Evolutionary conservation across 345 rosid species (phyloP), one percentile per base, ranked within the genome.

Genomic region (Gossypium longicalyx): DNA sequence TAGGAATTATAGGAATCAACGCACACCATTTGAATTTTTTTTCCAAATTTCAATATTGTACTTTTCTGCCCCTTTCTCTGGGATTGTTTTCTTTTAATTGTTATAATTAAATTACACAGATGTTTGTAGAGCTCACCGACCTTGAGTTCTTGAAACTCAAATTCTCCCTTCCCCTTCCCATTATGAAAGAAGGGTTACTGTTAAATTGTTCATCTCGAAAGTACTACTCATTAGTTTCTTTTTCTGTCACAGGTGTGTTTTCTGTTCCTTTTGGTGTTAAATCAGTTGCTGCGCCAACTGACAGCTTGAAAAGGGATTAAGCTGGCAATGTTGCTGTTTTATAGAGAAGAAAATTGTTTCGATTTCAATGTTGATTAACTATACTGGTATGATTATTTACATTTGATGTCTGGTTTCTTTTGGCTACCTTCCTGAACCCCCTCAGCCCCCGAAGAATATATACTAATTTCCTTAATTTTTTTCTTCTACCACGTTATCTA

Each of bases 291-390:
- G 45, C 54, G 25, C 44, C 59, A 41, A 16, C n/a, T 61, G 67
- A 23, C 52, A 15, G 12, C 66, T 69, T 49, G 45, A 49, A 23
- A 41, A 41, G 53, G 47, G 47, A 12, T 48, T 19, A 54, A 54
- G 65, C 75, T 56, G 49, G 38, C 41, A 72, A 58, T 72, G 66
- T 13, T 56, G 65, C 34, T 72, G 19, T 34, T 52, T 49, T 71
- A 54, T 71, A 29, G 7, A 38, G 74, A 71, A 56, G 49, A 56
- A 71, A 56, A 54, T 54, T 53, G 29, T 54, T 71, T 57, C 58
- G 25, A 23, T 71, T 29, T 71, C 62, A 38, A 67, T 48, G 71
- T 54, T 20, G n/a, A 38, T 54, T 71, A 38, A 51, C 54, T 16
- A 19, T 20, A 19, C 38, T 57, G 63, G 75, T 72, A 53, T 56